Evolutionary conservation across 305 asterid species (phyloP).

Genomic region (Fraxinus baroniana): DNA sequence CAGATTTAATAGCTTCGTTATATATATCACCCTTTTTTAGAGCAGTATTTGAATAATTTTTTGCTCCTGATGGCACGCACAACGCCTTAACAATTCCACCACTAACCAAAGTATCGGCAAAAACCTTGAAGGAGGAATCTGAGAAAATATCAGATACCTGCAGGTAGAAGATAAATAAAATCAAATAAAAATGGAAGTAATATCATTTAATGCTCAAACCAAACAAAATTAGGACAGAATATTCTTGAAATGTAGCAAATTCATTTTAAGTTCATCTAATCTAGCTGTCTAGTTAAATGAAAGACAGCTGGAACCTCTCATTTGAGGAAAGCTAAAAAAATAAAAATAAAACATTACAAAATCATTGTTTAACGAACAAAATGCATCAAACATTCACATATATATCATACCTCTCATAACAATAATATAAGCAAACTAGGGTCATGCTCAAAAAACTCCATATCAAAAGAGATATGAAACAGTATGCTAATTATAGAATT

Average conservation of each 20-base stretch:
- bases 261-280: background rate
- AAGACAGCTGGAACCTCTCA: background rate
- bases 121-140: slow-evolving; percentile 80
- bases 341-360: background rate
- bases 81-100: slow-evolving; percentile 72
- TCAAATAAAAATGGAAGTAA: slow-evolving; percentile 10
- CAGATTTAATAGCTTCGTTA: slow-evolving; percentile 78
- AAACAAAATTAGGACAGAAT: background rate
- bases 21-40: slow-evolving; percentile 89
- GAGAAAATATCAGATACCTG: slow-evolving; percentile 77
- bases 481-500: background rate
- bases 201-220: background rate
- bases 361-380: background rate
- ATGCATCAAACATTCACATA: background rate
- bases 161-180: slow-evolving; percentile 17
- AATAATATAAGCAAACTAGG: background rate
- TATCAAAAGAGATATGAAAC: background rate
- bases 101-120: slow-evolving; percentile 63
- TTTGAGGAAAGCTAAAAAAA: background rate
- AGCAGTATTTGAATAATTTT: slow-evolving; percentile 77
- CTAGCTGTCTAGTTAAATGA: slow-evolving; percentile 3
- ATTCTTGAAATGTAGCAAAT: background rate
- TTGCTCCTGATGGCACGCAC: slow-evolving; percentile 77
- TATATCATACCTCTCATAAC: background rate
- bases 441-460: background rate